A percentile compares a stretch with the other conserved stretches of the same genome.
Evolutionary conservation across 768 basidiomycete species (phyloP).

Genomic region (Daedaleopsis sinensis): DNA sequence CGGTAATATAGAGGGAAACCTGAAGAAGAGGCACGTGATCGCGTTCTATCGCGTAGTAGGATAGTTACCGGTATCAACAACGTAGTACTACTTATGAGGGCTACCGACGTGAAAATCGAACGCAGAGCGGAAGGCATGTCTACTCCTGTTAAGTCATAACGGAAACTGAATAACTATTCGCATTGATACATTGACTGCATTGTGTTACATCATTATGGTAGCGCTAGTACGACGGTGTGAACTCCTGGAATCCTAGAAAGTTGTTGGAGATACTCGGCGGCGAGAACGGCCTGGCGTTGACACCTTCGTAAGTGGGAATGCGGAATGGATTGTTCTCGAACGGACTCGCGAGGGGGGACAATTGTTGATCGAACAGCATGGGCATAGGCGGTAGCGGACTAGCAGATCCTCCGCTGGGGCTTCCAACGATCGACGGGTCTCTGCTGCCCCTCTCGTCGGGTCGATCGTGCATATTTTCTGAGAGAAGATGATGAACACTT

Average conservation of each 20-base stretch:
- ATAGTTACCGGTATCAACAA: too few species aligned
- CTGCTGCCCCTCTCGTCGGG: background rate
- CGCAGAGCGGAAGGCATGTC: background rate
- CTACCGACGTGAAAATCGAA: too few species aligned
- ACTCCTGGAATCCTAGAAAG: constrained; percentile 19
- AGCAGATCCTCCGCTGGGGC: constrained; percentile 5
- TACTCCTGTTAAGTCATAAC: background rate
- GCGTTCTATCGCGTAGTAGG: too few species aligned
- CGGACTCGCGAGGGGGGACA: constrained; percentile 18
- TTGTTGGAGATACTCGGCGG: constrained; percentile 10
- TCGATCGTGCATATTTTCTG: constrained; percentile 19
- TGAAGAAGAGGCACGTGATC: constrained; percentile 4
- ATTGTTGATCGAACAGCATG: constrained; percentile 1
- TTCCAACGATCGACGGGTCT: background rate
- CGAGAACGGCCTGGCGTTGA: constrained; percentile 18
- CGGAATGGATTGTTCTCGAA: constrained; percentile 11
- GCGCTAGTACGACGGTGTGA: constrained; percentile 5
- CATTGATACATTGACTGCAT: background rate
- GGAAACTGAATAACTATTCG: background rate
- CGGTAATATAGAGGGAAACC: too few species aligned
- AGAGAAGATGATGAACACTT: background rate
- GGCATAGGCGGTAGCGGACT: constrained; percentile 7
- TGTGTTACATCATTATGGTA: background rate
- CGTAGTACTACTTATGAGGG: too few species aligned
- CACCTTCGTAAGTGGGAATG: constrained; percentile 17